Evolutionary conservation across 768 basidiomycete genomes (phyloP).

Genomic region (Kondoa subrosea): DNA sequence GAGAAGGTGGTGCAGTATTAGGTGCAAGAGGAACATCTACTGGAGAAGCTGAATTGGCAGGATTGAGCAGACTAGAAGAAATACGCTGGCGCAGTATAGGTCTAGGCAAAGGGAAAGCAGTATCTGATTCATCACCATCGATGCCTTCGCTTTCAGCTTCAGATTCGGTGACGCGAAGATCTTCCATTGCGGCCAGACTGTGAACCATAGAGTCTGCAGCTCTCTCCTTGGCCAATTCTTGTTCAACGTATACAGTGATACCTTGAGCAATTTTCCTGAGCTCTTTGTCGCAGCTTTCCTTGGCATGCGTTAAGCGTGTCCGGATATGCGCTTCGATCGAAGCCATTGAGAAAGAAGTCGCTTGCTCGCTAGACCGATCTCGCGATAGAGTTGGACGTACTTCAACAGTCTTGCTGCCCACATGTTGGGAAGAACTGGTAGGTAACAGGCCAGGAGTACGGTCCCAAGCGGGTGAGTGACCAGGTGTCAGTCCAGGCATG

Average conservation of each 20-base stretch:
- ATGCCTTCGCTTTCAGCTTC: slow-evolving; percentile 10
- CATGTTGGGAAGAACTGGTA: not conserved
- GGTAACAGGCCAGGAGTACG: slow-evolving; percentile 26
- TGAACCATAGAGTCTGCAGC: slow-evolving; percentile 22
- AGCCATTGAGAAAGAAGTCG: slow-evolving; percentile 25
- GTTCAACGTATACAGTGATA: slow-evolving; percentile 88
- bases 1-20: not conserved
- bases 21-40: not conserved
- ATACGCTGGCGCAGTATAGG: not conserved
- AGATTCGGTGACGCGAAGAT: slow-evolving; percentile 5
- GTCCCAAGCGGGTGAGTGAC: slow-evolving; percentile 26
- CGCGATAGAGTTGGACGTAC: not conserved
- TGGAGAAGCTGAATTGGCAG: not conserved
- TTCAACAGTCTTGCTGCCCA: not conserved
- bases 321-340: slow-evolving; percentile 70
- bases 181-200: slow-evolving; percentile 13
- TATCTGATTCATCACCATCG: slow-evolving; percentile 1
- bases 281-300: slow-evolving; percentile 92
- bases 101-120: not conserved
- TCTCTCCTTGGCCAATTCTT: slow-evolving; percentile 56
- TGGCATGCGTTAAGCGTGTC: slow-evolving; percentile 77
- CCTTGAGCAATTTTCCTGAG: slow-evolving; percentile 81
- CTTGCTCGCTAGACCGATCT: slow-evolving; percentile 8
- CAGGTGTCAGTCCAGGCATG: slow-evolving; percentile 21
- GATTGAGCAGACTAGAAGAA: not conserved